Evolutionary conservation across 176 grass and related monocot species (phyloP).

Genomic region (Chrysopogon serrulatus): DNA sequence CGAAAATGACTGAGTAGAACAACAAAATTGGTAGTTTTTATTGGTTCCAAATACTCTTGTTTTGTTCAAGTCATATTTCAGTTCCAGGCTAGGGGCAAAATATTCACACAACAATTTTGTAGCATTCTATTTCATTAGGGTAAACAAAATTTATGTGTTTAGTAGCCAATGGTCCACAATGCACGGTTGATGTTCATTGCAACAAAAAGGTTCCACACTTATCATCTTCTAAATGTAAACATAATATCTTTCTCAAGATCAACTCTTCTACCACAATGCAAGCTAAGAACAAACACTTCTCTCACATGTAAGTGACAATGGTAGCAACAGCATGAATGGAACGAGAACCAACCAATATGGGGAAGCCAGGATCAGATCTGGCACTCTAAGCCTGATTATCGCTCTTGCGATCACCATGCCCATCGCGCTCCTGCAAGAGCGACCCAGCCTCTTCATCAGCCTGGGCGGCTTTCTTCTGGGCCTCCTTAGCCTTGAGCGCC

Average conservation of each 20-base stretch:
- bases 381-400: slow-evolving; percentile 55
- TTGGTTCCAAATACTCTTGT: neutral
- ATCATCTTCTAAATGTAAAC: neutral
- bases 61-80: neutral
- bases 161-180: neutral
- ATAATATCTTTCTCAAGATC: neutral
- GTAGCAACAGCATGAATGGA: neutral
- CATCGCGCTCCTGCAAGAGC: slow-evolving; percentile 61
- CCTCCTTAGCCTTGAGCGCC: slow-evolving; percentile 83
- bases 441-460: slow-evolving; percentile 68
- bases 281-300: slow-evolving; percentile 5
- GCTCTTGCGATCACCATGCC: slow-evolving; percentile 57
- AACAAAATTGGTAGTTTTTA: neutral
- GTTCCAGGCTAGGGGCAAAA: neutral
- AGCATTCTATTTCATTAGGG: neutral
- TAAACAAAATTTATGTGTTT: neutral
- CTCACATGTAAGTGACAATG: neutral
- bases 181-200: neutral
- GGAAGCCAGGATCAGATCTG: slow-evolving; percentile 19
- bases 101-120: neutral
- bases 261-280: neutral
- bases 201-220: neutral
- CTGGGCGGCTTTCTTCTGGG: slow-evolving; percentile 57
- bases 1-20: neutral
- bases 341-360: slow-evolving; percentile 37